A percentile compares a stretch with the other conserved stretches of the same genome.
Evolutionary conservation across 2,329 filamentous ascomycete species (phyloP).

Genomic region (Daldinia eschscholtzii): DNA sequence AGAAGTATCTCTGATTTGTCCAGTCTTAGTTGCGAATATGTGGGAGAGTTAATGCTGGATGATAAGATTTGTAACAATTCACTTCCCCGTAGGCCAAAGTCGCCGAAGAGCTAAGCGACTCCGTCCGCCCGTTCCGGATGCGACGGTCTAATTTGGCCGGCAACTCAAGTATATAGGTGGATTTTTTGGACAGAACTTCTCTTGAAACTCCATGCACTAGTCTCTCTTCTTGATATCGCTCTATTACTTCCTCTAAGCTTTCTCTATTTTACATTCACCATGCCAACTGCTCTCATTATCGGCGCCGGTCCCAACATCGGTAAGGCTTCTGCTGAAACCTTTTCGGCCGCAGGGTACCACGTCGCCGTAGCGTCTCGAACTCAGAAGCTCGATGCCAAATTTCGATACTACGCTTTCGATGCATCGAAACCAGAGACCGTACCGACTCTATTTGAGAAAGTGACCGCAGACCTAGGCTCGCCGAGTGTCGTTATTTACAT

Average conservation of each 20-base stretch:
- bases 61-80: neutral
- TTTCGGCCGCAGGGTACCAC: slow-evolving; percentile 46
- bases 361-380: slow-evolving; percentile 49
- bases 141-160: neutral
- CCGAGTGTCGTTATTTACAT: slow-evolving; percentile 44
- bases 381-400: slow-evolving; percentile 41
- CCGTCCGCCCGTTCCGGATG: neutral
- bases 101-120: neutral
- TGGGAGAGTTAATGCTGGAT: neutral
- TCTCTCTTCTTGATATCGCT: neutral
- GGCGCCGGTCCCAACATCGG: slow-evolving; percentile 48
- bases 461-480: slow-evolving; percentile 17
- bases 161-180: neutral
- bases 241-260: neutral
- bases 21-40: neutral
- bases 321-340: slow-evolving; percentile 41
- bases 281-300: slow-evolving; percentile 48
- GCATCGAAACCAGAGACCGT: slow-evolving; percentile 37
- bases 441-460: slow-evolving; percentile 40
- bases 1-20: neutral
- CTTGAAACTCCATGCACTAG: neutral
- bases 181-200: neutral
- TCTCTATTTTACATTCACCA: slow-evolving; percentile 17
- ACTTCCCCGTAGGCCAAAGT: neutral
- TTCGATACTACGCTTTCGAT: slow-evolving; percentile 30